These are phyloP conservation scores for Colletotrichum sansevieriae DNA, from an alignment of 2,329 filamentous ascomycete genomes.

Conservation along the genomic window DNA sequence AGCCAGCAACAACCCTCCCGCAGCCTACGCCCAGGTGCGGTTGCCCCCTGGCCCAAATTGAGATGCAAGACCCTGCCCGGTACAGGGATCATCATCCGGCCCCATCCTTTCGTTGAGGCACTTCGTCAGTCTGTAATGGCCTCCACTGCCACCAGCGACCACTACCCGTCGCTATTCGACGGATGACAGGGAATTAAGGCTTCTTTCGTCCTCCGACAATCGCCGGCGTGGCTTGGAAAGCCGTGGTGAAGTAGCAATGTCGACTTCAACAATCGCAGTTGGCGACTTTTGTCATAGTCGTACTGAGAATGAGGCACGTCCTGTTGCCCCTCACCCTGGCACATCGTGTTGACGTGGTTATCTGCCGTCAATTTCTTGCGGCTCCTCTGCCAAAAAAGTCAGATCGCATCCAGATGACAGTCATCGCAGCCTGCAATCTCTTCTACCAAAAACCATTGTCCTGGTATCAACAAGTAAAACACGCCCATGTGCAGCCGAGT, in stretches of 20 bases:
- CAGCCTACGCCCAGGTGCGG: slow-evolving; percentile 5
- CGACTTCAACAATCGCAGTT: background rate
- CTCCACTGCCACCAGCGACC: slow-evolving; percentile 22
- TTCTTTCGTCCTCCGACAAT: slow-evolving; percentile 1
- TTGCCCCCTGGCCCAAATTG: slow-evolving; percentile 24
- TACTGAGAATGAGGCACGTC: background rate
- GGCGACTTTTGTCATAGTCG: too few species aligned
- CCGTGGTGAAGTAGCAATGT: background rate
- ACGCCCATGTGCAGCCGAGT: background rate
- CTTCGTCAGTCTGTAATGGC: slow-evolving; percentile 9
- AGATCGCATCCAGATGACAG: too few species aligned
- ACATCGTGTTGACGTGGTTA: background rate
- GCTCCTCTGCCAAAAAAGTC: too few species aligned
- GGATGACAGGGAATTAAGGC: slow-evolving; percentile 16
- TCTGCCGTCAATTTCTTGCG: background rate
- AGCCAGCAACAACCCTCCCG: slow-evolving; percentile 25
- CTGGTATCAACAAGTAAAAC: background rate
- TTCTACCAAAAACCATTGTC: background rate
- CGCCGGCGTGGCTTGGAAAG: background rate
- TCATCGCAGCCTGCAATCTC: too few species aligned
- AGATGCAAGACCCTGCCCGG: slow-evolving; percentile 37
- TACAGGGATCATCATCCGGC: slow-evolving; percentile 37
- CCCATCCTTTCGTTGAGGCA: slow-evolving; percentile 36
- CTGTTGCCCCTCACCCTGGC: slow-evolving; percentile 6
- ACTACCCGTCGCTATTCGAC: slow-evolving; percentile 17